A percentile compares a stretch with the other conserved stretches of the same genome.
Conservation (phyloP, 352 stramenopile species). For the Phytophthora agathidicida region DNA sequence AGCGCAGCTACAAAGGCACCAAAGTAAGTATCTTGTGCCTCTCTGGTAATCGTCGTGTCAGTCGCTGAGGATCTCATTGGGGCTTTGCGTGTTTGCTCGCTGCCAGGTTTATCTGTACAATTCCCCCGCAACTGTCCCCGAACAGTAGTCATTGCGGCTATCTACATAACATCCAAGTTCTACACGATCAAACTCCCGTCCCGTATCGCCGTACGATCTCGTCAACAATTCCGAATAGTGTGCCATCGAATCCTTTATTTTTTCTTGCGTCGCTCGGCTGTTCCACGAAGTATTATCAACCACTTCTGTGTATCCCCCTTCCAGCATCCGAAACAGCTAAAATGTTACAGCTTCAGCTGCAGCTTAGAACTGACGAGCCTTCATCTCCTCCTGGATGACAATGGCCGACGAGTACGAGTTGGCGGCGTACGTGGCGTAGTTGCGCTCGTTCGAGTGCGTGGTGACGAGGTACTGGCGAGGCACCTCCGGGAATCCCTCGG, state of each 20-base stretch:
- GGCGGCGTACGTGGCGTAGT: slow-evolving; percentile 82
- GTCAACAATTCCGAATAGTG: slow-evolving; percentile 3
- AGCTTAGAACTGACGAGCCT: slow-evolving; percentile 79
- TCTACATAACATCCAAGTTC: slow-evolving; percentile 5
- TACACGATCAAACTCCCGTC: neutral
- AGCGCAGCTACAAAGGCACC: slow-evolving; percentile 83
- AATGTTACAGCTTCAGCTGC: slow-evolving; percentile 1
- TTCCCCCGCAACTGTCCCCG: slow-evolving; percentile 7
- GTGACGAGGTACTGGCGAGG: slow-evolving; percentile 76
- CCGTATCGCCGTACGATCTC: neutral
- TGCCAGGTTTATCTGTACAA: slow-evolving; percentile 72
- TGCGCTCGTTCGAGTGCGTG: slow-evolving; percentile 69
- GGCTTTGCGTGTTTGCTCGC: too few species aligned
- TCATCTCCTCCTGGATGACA: slow-evolving; percentile 80
- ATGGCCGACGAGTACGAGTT: slow-evolving; percentile 90
- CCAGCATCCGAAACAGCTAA: neutral
- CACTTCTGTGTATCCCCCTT: neutral
- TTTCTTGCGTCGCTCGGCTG: slow-evolving; percentile 3
- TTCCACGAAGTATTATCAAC: slow-evolving; percentile 7
- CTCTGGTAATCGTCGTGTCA: neutral
- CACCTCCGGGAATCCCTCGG: slow-evolving; percentile 75
- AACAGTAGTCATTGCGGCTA: slow-evolving; percentile 12
- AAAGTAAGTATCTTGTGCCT: slow-evolving; percentile 58
- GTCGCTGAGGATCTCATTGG: too few species aligned
- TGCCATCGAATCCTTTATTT: slow-evolving; percentile 32